Base-by-base conservation (phyloP, 2,329 filamentous ascomycete genomes). In the Aspergillus udagawae region DNA sequence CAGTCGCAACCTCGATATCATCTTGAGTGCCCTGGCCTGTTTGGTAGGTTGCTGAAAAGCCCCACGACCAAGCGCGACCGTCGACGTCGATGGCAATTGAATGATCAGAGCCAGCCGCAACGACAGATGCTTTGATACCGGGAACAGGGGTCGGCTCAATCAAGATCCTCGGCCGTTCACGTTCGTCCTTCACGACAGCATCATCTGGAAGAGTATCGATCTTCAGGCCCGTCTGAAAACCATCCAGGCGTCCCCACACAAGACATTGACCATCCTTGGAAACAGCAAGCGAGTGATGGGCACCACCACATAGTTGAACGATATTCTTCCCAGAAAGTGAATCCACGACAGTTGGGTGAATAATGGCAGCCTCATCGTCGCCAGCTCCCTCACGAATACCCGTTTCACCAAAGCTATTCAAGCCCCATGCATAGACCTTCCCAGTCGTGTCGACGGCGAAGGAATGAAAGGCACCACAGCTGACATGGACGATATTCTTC, bases 371-470 rank as follows among this genome's bases (percentile, higher is more conserved):
- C 63, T 88, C 86, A 53, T 88, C 85, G 57, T 87, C 83, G 32
- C 86, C 87, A 14, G 83, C 86, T 54, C 82, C 80, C 47, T 84
- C 81, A 17, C 80, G 78, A 57, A 88, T 81, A 38, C 88, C 91
- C 17, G 89, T 90, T 77, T 96, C 88, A 61, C 88, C 89, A 73
- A 90, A 95, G 75, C 89, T 92, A 81, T 96, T 96, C 29, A 93
- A 79, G 25, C 92, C 91, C 91, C 91, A 96, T 0, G 86, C 84
- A 75, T 86, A 94, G 32, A 93, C 87, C 29, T 83, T 81, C 42
- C 86, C 86, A 28, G 86, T 82, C 60, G 85, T 83, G 65, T 83
- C 82, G 51, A 91, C 82, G 51, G 88, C 88, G 66, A 96, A 93
- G 65, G 86, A 89, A 78, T 96, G 90, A 75, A 92, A 93, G 14